Conservation (phyloP, 176 grass and related monocot species). For the Thalia dealbata region DNA sequence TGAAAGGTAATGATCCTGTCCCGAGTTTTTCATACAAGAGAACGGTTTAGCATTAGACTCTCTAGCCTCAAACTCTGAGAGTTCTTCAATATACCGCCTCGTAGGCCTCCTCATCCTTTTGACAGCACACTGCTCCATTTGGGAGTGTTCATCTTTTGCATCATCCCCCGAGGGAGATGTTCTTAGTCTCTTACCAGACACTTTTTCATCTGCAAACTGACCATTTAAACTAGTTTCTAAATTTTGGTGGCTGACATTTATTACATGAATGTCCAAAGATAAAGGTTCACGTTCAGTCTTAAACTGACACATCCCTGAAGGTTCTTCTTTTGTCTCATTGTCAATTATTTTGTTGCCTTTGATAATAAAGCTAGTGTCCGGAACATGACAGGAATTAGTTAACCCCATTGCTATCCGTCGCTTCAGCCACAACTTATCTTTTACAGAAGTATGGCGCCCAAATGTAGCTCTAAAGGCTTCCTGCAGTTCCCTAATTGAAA, state of each 20-base stretch:
- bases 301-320: conserved; percentile 5
- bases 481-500: conserved; percentile 92
- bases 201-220: conserved; percentile 37
- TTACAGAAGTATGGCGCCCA: conserved; percentile 86
- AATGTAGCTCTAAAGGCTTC: conserved; percentile 87
- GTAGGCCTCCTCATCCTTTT: conserved; percentile 95
- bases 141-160: conserved; percentile 30
- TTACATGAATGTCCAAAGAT: conserved; percentile 26
- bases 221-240: conserved; percentile 33
- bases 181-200: conserved; percentile 44
- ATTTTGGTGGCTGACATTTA: conserved; percentile 26
- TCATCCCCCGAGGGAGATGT: conserved; percentile 22
- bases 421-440: conserved; percentile 99
- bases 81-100: conserved; percentile 93
- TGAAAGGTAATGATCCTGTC: conserved; percentile 27
- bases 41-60: conserved; percentile 37
- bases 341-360: conserved; percentile 67
- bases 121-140: conserved; percentile 27
- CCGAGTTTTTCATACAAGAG: conserved; percentile 35
- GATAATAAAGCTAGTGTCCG: conserved; percentile 60
- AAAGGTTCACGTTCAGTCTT: conserved; percentile 26
- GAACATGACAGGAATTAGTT: conserved; percentile 76
- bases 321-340: conserved; percentile 27
- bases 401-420: conserved; percentile 89
- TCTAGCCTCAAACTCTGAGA: conserved; percentile 45